Base-by-base conservation (phyloP, 768 basidiomycete genomes). In the Mycena leptocephala region DNA sequence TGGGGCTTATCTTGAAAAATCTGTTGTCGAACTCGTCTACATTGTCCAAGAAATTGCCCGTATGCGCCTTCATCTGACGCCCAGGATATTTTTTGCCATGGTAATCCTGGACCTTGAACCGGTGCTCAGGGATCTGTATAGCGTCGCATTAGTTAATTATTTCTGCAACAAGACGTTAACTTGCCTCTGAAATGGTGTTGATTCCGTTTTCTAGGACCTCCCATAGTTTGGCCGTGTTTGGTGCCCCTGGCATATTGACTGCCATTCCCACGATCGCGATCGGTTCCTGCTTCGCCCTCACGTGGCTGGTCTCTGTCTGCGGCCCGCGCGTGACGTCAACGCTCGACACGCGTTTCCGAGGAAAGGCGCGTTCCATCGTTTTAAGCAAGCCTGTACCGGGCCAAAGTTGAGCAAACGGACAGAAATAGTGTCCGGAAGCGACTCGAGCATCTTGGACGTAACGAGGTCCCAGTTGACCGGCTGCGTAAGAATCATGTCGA, bases 251-350 rank as follows among this genome's bases (percentile, higher is more conserved):
- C 85, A 89, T 84, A 62, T 88, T 90, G 51, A 91, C 87, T 1
- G 93, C 92, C 93, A 95, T 94, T 11, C 94, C 95, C 61, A 95
- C 85, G 70, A 95, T 90, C 0, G 94, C 95, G 61, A 95, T 90
- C 4, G 91, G 89, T 58, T 91, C 88, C 75, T 88, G 87, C 48
- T 85, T 85, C 9, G 81, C 74, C 28, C 58, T 71, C 63, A 65
- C 30, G 35, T 69, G 61, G n/a, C 8, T 13, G 1, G 9, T 14
- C 16, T 20, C 67, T 5, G 3, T 30, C 39, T 30, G 56, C 10
- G 64, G 41, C 37, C 16, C 18, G 13, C 72, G 67, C 48, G 67
- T 62, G n/a, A 61, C 77, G 30, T 58, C 73, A 7, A 62, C 35
- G 24, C 56, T 75, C 13, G 76, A 63, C 13, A 77, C 79, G 39